A percentile compares a stretch with the other conserved stretches of the same genome.
Evolutionary conservation across 345 rosid species (phyloP).

Genomic region (Ceriops zippeliana): DNA sequence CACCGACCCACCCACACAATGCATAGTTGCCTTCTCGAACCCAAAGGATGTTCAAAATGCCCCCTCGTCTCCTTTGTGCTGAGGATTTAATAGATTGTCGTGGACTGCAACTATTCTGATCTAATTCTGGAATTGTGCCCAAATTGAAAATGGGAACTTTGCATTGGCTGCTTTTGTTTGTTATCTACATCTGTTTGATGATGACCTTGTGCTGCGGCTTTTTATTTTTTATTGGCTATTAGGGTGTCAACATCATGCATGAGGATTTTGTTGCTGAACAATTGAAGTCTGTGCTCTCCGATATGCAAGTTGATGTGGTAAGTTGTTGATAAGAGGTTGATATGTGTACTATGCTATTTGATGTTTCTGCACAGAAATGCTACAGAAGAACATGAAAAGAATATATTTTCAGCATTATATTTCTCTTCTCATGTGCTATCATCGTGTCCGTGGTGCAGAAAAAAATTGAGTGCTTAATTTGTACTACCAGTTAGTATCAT

Average conservation of each 20-base stretch:
- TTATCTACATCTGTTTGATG: neutral
- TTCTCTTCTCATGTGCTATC: neutral
- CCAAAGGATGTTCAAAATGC: too few relatives aligned
- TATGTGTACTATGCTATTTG: neutral
- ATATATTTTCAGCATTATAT: neutral
- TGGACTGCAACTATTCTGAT: too few relatives aligned
- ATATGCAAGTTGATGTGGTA: slow-evolving; percentile 91
- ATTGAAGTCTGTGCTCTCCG: slow-evolving; percentile 84
- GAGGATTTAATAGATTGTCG: too few relatives aligned
- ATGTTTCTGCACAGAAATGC: neutral
- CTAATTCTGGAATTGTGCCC: too few relatives aligned
- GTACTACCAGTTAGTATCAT: neutral
- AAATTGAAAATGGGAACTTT: too few relatives aligned
- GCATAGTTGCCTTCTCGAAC: neutral
- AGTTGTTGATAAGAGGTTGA: slow-evolving; percentile 15
- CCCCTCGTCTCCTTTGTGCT: too few relatives aligned
- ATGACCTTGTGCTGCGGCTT: neutral
- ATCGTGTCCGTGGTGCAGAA: neutral
- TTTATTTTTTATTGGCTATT: slow-evolving; percentile 1
- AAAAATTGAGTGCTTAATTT: neutral
- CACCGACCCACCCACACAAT: neutral
- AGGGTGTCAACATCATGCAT: slow-evolving; percentile 48
- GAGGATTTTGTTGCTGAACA: slow-evolving; percentile 69
- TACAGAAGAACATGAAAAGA: neutral
- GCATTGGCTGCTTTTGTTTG: neutral